phyloP scores from a whole-genome alignment of 805 yeast genomes.

The Cyberlindnera mycetangii region DNA sequence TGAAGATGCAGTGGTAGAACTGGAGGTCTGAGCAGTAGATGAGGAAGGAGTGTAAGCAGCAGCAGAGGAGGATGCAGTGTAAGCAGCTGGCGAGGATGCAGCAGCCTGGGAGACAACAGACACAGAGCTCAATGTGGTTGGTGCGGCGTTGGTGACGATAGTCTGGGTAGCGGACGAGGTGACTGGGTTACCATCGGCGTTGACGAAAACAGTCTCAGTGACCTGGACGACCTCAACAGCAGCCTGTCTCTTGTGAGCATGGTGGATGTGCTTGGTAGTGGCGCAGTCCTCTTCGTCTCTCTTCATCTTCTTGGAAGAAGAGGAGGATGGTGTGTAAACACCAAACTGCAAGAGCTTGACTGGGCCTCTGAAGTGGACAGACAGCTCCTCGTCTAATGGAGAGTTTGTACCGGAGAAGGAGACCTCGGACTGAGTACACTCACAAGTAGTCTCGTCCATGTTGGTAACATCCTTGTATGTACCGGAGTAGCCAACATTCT shows the following conservation, averaged over 20 bases:
- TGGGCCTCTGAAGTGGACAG: slow-evolving; percentile 92
- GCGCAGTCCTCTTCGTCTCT: slow-evolving; percentile 35
- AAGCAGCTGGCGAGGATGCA: slow-evolving; percentile 14
- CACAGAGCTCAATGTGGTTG: slow-evolving; percentile 21
- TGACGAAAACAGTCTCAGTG: slow-evolving; percentile 74
- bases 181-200: slow-evolving; percentile 46
- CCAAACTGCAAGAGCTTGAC: slow-evolving; percentile 78
- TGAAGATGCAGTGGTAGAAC: slow-evolving; percentile 30
- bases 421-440: slow-evolving; percentile 54
- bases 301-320: slow-evolving; percentile 36
- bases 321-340: slow-evolving; percentile 72
- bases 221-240: slow-evolving; percentile 67
- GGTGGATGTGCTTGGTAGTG: slow-evolving; percentile 40
- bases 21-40: slow-evolving; percentile 20
- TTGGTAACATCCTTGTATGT: slow-evolving; percentile 73
- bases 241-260: slow-evolving; percentile 53
- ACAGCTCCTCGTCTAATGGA: slow-evolving; percentile 83
- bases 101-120: slow-evolving; percentile 16
- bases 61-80: slow-evolving; percentile 7
- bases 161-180: slow-evolving; percentile 30
- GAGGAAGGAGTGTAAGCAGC: slow-evolving; percentile 14
- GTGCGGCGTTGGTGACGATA: slow-evolving; percentile 25
- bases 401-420: slow-evolving; percentile 70
- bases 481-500: slow-evolving; percentile 81
- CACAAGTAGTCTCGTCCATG: slow-evolving; percentile 71